Evolutionary conservation across 352 stramenopile genomes (phyloP), one percentile per base, ranked within the genome.

Genomic region (Globisporangium megalacanthum): DNA sequence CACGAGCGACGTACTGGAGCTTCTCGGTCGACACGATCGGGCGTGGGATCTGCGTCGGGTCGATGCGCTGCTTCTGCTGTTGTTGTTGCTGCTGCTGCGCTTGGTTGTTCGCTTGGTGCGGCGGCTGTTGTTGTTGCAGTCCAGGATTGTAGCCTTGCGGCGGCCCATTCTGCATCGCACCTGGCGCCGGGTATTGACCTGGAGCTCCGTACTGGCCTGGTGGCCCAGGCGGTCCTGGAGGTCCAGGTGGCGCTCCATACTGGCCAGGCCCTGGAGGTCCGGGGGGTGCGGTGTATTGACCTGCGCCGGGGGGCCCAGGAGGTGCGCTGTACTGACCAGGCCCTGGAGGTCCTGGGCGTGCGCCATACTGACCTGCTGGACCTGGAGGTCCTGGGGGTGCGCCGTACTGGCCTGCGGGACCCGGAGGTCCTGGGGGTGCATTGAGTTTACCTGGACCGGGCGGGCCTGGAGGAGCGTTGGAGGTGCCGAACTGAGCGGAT

Each of bases 21-120:
- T 69, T 70, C 39, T 94, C 83, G 2, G 65, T 53, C 10, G 73
- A 77, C 22, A 92, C 82, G 25, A 88, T 66, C 14, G 86, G 86
- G 42, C 86, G 86, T 14, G 86, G 86, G 57, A 96, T 96, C 61
- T 95, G 85, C 37, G 83, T 92, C 10, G 86, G 86, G 52, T 96
- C 86, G 56, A 96, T 96, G 7, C 85, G 81, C 56, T 91, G 83
- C 60, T 85, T 84, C 4, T 84, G 75, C 11, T 71, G 58, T 56
- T 83, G 72, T 44, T 58, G 41, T 31, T 65, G 63, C 49, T 79
- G 71, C 31, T 74, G 72, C 35, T 70, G 64, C 25, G 25, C 25
- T 29, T 51, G 67, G 72, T 35, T 69, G 59, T 17, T 79, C 69
- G 25, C 25, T 31, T 74, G 72, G 35, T 70, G 64, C 47, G 66